phyloP scores from a whole-genome alignment of 2,329 filamentous ascomycete species.

The Leptosphaerulina australis region DNA sequence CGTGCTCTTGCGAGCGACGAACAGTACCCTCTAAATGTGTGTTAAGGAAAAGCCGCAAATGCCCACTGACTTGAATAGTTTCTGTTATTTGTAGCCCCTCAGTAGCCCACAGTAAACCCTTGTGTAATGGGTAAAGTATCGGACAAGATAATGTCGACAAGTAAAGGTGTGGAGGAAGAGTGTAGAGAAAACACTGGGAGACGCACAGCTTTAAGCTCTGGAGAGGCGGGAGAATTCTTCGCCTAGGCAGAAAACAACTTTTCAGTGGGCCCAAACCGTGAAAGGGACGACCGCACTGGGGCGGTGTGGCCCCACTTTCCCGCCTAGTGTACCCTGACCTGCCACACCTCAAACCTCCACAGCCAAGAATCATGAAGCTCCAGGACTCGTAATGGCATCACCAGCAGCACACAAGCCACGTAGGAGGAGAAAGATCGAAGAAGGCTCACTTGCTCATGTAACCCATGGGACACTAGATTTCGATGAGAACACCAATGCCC shows the following conservation, averaged over 20 bases:
- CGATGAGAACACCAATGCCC: slow-evolving; percentile 53
- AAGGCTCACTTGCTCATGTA: slow-evolving; percentile 47
- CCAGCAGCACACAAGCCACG: slow-evolving; percentile 50
- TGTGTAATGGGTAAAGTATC: slow-evolving; percentile 29
- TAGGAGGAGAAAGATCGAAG: slow-evolving; percentile 52
- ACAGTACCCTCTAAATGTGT: slow-evolving; percentile 44
- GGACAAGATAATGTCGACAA: slow-evolving; percentile 14
- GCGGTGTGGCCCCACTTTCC: slow-evolving; percentile 10
- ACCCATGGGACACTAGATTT: slow-evolving; percentile 53
- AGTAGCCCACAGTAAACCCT: slow-evolving; percentile 44
- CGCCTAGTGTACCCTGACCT: slow-evolving; percentile 6
- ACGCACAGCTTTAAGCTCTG: slow-evolving; percentile 19
- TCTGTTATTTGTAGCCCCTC: slow-evolving; percentile 45
- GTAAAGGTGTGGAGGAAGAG: slow-evolving; percentile 14
- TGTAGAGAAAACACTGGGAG: slow-evolving; percentile 15
- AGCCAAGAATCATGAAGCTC: slow-evolving; percentile 10
- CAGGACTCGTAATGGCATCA: slow-evolving; percentile 38
- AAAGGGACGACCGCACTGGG: neutral
- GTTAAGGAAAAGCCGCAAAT: slow-evolving; percentile 49
- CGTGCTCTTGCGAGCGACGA: slow-evolving; percentile 46
- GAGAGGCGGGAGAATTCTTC: neutral
- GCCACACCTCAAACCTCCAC: slow-evolving; percentile 3
- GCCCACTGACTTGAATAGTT: slow-evolving; percentile 50
- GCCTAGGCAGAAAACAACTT: slow-evolving; percentile 7
- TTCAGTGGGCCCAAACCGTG: slow-evolving; percentile 6